A percentile compares a stretch with the other conserved stretches of the same genome.
These are phyloP conservation scores for Fusarium duplospermum DNA, from an alignment of 2,329 filamentous ascomycete species.

Conservation along the genomic window DNA sequence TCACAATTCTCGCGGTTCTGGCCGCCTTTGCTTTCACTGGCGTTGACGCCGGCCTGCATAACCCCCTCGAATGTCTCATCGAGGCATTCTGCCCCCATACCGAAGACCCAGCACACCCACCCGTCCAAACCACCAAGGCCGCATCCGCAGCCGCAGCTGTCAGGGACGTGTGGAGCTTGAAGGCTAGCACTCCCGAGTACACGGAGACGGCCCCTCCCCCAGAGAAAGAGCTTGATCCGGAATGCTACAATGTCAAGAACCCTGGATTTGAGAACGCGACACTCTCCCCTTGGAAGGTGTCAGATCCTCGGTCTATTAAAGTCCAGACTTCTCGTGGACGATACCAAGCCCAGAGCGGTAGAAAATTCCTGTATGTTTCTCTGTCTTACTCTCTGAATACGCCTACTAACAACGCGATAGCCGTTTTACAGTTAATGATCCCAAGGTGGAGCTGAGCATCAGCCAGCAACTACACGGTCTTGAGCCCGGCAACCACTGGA, in stretches of 20 bases:
- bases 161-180: not conserved
- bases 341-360: not conserved
- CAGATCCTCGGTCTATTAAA: not conserved
- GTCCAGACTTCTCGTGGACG: not conserved
- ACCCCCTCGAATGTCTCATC: not conserved
- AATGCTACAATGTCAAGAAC: conserved; percentile 1
- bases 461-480: not conserved
- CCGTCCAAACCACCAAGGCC: not conserved
- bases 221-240: not conserved
- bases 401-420: not conserved
- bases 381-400: not conserved
- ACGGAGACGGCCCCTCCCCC: not conserved
- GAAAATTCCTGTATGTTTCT: not conserved
- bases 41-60: not conserved
- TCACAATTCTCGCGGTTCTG: not conserved
- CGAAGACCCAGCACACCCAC: not conserved
- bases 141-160: not conserved
- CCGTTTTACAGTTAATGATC: not conserved
- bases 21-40: not conserved
- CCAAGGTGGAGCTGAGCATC: not conserved
- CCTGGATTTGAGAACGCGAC: not conserved
- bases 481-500: not conserved
- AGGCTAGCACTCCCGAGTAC: not conserved
- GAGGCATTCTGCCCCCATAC: not conserved
- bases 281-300: not conserved